Conservation (phyloP, 2,329 filamentous ascomycete genomes). For the Fusarium udum region DNA sequence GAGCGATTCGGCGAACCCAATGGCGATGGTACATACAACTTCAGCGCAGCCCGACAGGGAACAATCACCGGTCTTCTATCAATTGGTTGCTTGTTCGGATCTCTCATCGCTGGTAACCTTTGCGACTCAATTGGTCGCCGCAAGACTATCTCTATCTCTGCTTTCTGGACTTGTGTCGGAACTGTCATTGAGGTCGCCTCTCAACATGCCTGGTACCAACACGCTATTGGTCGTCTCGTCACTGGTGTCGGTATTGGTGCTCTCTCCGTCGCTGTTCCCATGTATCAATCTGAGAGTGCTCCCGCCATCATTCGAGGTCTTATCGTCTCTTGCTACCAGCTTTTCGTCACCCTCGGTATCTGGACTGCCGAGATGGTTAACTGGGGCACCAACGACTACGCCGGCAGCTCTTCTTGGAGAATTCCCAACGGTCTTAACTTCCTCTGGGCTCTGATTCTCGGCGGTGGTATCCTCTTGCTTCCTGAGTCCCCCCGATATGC, state of each 20-base stretch:
- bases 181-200: slow-evolving; percentile 72
- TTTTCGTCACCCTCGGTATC: slow-evolving; percentile 76
- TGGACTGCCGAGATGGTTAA: slow-evolving; percentile 68
- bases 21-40: slow-evolving; percentile 53
- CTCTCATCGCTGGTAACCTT: slow-evolving; percentile 66
- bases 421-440: slow-evolving; percentile 68
- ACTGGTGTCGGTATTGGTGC: slow-evolving; percentile 73
- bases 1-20: slow-evolving; percentile 61
- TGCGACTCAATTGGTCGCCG: slow-evolving; percentile 70
- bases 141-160: slow-evolving; percentile 68
- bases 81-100: slow-evolving; percentile 67
- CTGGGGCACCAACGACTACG: slow-evolving; percentile 63
- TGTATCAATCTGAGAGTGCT: slow-evolving; percentile 75
- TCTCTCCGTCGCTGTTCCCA: slow-evolving; percentile 70
- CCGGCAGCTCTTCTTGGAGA: slow-evolving; percentile 66
- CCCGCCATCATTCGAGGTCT: slow-evolving; percentile 72
- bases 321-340: slow-evolving; percentile 72
- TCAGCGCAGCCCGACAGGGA: slow-evolving; percentile 68
- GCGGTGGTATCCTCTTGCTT: slow-evolving; percentile 60
- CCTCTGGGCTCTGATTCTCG: slow-evolving; percentile 63
- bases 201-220: slow-evolving; percentile 66
- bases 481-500: slow-evolving; percentile 65
- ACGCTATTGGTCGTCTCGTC: slow-evolving; percentile 71
- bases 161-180: slow-evolving; percentile 70
- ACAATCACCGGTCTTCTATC: slow-evolving; percentile 70